Base-by-base conservation (phyloP, 2,329 filamentous ascomycete genomes). In the Nothophoma quercina region DNA sequence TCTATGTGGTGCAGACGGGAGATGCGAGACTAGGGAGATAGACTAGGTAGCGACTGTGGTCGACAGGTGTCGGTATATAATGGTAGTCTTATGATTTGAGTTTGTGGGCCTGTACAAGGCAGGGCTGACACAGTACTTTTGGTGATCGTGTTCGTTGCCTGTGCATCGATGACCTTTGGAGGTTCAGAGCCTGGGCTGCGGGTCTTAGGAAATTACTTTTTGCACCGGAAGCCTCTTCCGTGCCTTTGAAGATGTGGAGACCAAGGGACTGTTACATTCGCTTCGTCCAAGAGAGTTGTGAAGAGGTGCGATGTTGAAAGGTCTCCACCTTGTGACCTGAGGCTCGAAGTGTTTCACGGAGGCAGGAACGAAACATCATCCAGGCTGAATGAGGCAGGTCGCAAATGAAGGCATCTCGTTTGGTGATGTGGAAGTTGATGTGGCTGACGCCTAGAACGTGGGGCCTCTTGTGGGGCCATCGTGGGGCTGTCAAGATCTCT, bases 11-110 rank as follows among this genome's bases (percentile, higher is more conserved):
- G 16, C 39, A 18, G 30, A 32, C 56, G 53, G 49, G 56, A 54
- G 53, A 55, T 55, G 53, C 47, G 43, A 43, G 30, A 29, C 43
- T 42, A 49, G 55, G 36, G 25, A 39, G 16, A 13, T 25, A 25
- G 32, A 33, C 33, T n/a, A 16, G 25, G 25, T 7, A 42, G 38
- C 33, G 15, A 25, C n/a, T 43, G 21, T 32, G 25, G 29, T 42
- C 21, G 47, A 44, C 33, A 38, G 30, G 26, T 28, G 39, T 39
- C 38, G 32, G 43, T 39, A 53, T 39, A 53, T 48, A 40, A 44
- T 13, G 16, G 22, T 32, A 7, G 33, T 38, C 18, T 39, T 39
- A 47, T 43, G 43, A 45, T 40, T 47, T 47, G 39, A 34, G 16
- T 43, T 39, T 29, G n/a, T 30, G 42, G 39, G 3, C 21, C 19